A percentile compares a stretch with the other conserved stretches of the same genome.
Conservation (phyloP, 495 filamentous ascomycete species). For the Jackrogersella minutella region DNA sequence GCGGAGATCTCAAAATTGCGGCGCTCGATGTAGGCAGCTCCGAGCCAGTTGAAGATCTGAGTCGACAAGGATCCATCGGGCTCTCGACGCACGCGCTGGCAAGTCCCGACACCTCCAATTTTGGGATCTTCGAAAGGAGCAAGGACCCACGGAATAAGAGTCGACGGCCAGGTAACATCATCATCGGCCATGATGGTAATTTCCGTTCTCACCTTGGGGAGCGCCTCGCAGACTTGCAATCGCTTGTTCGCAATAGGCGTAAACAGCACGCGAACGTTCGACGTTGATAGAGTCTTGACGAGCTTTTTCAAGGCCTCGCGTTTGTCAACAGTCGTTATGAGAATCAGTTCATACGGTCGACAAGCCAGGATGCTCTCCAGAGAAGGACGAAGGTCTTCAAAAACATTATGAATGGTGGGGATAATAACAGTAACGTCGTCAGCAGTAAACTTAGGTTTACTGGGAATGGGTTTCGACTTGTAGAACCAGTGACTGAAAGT, state of each 20-base stretch:
- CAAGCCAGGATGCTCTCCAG: constrained; percentile 64
- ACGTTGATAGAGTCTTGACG: constrained; percentile 50
- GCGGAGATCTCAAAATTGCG: constrained; percentile 66
- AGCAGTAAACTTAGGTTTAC: constrained; percentile 47
- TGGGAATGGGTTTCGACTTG: constrained; percentile 47
- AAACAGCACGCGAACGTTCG: constrained; percentile 54
- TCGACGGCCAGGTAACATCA: constrained; percentile 62
- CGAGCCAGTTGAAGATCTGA: constrained; percentile 61
- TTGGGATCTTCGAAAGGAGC: constrained; percentile 59
- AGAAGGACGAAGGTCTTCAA: constrained; percentile 60
- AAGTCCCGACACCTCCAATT: constrained; percentile 63
- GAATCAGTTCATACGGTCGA: constrained; percentile 59
- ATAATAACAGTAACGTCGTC: constrained; percentile 64
- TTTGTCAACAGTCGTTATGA: constrained; percentile 65
- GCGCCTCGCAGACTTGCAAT: constrained; percentile 53
- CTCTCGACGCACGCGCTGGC: constrained; percentile 55
- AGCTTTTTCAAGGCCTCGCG: constrained; percentile 54
- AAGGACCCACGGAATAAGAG: constrained; percentile 56
- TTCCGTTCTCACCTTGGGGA: constrained; percentile 51
- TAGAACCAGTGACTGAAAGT: constrained; percentile 56
- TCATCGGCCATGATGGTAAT: constrained; percentile 63
- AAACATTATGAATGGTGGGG: constrained; percentile 61
- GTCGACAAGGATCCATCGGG: constrained; percentile 41
- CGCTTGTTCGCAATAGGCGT: constrained; percentile 56
- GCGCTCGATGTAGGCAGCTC: constrained; percentile 60